Evolutionary conservation across 305 asterid genomes (phyloP).

Genomic region (Solanum hybrid): DNA sequence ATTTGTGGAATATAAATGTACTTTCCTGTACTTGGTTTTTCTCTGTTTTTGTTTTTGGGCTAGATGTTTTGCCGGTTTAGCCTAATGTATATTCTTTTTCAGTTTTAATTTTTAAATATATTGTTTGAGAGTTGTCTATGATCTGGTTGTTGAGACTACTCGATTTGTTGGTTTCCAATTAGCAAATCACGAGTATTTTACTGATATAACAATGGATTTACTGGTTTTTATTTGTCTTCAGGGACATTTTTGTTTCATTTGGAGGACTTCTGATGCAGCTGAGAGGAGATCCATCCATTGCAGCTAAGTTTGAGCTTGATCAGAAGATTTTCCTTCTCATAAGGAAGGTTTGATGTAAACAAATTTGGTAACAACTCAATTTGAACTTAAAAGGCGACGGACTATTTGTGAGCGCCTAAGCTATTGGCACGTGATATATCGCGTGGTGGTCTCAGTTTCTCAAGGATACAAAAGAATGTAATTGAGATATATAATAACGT

Average conservation of each 20-base stretch:
- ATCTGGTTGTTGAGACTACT: background rate
- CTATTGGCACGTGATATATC: background rate
- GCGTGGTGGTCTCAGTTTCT: background rate
- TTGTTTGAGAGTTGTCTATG: background rate
- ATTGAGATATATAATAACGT: background rate
- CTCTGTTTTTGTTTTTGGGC: background rate
- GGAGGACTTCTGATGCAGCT: slow-evolving; percentile 92
- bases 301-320: slow-evolving; percentile 80
- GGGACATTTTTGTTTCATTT: slow-evolving; percentile 72
- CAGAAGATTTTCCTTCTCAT: slow-evolving; percentile 73
- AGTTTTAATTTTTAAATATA: too few species aligned
- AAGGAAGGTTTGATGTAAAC: slow-evolving; percentile 48
- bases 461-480: background rate
- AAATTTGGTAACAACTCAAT: background rate
- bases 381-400: background rate
- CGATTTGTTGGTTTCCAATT: background rate
- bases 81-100: background rate
- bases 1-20: background rate
- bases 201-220: background rate
- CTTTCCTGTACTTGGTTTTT: background rate
- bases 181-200: background rate
- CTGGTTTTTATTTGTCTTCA: slow-evolving; percentile 13
- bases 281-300: slow-evolving; percentile 74
- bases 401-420: background rate
- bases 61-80: background rate